phyloP scores from a whole-genome alignment of 73 alveolate species.

The Blepharisma stoltei region DNA sequence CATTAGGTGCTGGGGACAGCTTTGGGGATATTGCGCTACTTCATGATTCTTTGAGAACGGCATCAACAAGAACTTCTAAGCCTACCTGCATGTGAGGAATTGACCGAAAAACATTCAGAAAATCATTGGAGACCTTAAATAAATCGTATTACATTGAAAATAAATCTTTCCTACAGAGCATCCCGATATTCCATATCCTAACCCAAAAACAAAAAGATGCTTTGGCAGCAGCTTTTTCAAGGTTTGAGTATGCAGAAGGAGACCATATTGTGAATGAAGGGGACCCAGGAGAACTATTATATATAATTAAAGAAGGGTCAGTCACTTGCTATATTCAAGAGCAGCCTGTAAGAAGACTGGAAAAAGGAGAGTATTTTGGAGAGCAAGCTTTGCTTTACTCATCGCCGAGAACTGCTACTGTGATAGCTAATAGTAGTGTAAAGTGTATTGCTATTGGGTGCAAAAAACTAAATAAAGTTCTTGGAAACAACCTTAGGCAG shows the following conservation, averaged over 20 bases:
- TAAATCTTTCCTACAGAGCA: constrained; percentile 33
- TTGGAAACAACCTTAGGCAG: neutral
- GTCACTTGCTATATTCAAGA: constrained; percentile 53
- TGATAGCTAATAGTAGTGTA: constrained; percentile 31
- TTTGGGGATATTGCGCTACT: constrained; percentile 95
- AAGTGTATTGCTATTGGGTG: constrained; percentile 4
- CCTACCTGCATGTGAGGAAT: constrained; percentile 78
- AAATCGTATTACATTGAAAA: constrained; percentile 34
- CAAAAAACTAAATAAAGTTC: neutral
- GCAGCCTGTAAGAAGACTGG: constrained; percentile 44
- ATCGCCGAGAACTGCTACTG: constrained; percentile 58
- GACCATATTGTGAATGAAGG: constrained; percentile 72
- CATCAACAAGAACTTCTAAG: constrained; percentile 70
- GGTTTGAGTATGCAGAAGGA: constrained; percentile 36
- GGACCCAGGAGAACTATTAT: constrained; percentile 77
- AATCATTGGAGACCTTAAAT: constrained; percentile 41
- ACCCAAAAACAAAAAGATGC: constrained; percentile 19
- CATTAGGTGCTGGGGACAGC: constrained; percentile 65
- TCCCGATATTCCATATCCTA: constrained; percentile 24
- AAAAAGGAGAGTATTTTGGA: constrained; percentile 56
- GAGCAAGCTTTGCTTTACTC: constrained; percentile 41
- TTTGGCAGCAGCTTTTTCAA: constrained; percentile 5
- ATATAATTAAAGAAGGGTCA: constrained; percentile 67
- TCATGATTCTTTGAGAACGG: constrained; percentile 86
- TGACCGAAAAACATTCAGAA: constrained; percentile 85